These are phyloP conservation scores for Microbotryomycetes sp. DNA, from an alignment of 1,284 basidiomycete species.

Conservation along the genomic window DNA sequence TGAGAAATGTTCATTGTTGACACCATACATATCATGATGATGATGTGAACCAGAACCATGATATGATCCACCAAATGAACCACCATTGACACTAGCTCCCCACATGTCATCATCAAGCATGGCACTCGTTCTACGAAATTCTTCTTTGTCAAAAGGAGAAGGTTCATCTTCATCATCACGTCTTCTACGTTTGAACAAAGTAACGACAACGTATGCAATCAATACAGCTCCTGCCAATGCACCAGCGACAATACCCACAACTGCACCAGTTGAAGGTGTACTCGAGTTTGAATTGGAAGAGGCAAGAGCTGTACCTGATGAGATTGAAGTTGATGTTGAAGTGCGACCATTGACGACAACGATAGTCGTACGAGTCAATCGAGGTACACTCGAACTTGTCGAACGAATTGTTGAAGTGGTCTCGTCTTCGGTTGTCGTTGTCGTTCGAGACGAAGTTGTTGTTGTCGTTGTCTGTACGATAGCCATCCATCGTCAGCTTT, in stretches of 20 bases:
- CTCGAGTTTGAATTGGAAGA: constrained; percentile 3
- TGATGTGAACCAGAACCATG: constrained; percentile 24
- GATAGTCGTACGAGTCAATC: constrained; percentile 1
- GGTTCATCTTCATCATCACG: constrained; percentile 40
- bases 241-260: constrained; percentile 43
- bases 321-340: constrained; percentile 21
- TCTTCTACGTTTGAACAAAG: constrained; percentile 39
- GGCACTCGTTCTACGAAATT: constrained; percentile 39
- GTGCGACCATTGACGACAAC: background rate
- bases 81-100: constrained; percentile 34
- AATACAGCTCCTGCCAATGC: constrained; percentile 41
- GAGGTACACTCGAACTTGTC: constrained; percentile 6
- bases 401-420: constrained; percentile 8
- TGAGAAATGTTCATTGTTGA: background rate
- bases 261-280: constrained; percentile 36
- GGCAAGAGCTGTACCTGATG: constrained; percentile 14
- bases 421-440: constrained; percentile 1
- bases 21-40: constrained; percentile 20
- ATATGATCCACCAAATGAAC: constrained; percentile 34
- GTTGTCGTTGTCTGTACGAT: background rate
- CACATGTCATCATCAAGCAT: constrained; percentile 41
- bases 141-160: constrained; percentile 41
- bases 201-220: constrained; percentile 40
- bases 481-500: background rate
- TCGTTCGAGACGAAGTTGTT: background rate